Conservation (phyloP, 805 yeast species). For the Barnettozyma siamensis region DNA sequence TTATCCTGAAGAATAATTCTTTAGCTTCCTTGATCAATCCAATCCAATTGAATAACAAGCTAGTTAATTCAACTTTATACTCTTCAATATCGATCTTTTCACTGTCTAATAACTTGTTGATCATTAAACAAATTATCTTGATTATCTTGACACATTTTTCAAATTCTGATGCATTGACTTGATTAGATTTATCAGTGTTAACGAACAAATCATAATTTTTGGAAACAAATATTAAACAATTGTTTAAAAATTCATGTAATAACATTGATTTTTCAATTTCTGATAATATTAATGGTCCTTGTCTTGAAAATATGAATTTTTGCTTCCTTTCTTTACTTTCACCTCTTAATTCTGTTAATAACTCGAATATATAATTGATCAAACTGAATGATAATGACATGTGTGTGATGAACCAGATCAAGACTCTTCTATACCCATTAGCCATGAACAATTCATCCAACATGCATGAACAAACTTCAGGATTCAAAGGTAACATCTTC, state of each 20-base stretch:
- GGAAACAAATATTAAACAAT: constrained; percentile 40
- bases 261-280: constrained; percentile 61
- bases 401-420: constrained; percentile 67
- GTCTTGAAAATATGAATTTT: constrained; percentile 43
- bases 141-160: constrained; percentile 35
- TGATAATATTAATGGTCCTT: constrained; percentile 48
- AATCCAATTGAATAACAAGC: constrained; percentile 59
- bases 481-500: constrained; percentile 44
- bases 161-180: constrained; percentile 19
- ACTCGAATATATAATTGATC: constrained; percentile 58
- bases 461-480: constrained; percentile 45
- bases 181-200: constrained; percentile 6
- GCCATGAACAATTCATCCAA: constrained; percentile 72
- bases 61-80: constrained; percentile 53
- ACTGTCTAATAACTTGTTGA: constrained; percentile 43
- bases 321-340: constrained; percentile 17
- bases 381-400: constrained; percentile 48
- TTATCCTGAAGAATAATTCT: constrained; percentile 42
- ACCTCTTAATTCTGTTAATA: constrained; percentile 55
- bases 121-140: constrained; percentile 56
- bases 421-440: constrained; percentile 52
- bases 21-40: constrained; percentile 59
- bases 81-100: constrained; percentile 44
- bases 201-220: constrained; percentile 25
- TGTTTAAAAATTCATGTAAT: constrained; percentile 63